Evolutionary conservation across 225 moss, liverwort and hornwort genomes (phyloP).

Genomic region (Bryoerythrophyllum caledonicum): DNA sequence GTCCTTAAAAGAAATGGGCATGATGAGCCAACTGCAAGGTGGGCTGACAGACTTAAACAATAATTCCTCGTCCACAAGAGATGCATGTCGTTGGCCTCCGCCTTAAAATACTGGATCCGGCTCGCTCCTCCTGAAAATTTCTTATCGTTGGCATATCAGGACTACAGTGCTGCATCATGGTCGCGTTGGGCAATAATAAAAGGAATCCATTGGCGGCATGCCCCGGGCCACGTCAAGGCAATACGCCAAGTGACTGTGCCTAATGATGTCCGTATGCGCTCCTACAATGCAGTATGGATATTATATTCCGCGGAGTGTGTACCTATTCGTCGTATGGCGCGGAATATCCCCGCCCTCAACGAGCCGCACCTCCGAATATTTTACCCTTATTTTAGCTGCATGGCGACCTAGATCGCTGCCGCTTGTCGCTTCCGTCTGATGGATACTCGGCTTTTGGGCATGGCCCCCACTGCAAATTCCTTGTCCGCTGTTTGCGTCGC

Average conservation of each 20-base stretch:
- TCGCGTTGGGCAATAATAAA: background rate
- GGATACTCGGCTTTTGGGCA: too few species aligned
- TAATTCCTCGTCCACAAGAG: slow-evolving; percentile 25
- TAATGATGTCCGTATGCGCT: background rate
- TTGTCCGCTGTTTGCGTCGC: too few species aligned
- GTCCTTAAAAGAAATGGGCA: background rate
- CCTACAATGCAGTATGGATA: background rate
- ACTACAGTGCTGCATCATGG: too few species aligned
- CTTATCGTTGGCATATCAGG: too few species aligned
- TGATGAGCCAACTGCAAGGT: background rate
- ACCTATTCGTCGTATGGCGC: background rate
- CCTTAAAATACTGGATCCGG: background rate
- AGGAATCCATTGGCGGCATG: background rate
- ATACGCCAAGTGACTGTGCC: background rate
- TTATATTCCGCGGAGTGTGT: background rate
- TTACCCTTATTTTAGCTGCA: background rate
- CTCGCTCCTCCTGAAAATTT: background rate
- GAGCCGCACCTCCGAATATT: background rate
- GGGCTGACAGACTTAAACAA: too few species aligned
- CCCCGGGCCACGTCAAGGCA: background rate
- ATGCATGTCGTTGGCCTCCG: slow-evolving; percentile 11
- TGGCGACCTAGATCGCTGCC: too few species aligned
- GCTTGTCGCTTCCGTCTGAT: too few species aligned
- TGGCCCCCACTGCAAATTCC: too few species aligned
- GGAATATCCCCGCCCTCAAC: too few species aligned